Percentiles rank a stretch among this genome's conserved stretches.
Evolutionary conservation across 108 stramenopile species (phyloP).

Genomic region (Pseudonitzschia multistriata): DNA sequence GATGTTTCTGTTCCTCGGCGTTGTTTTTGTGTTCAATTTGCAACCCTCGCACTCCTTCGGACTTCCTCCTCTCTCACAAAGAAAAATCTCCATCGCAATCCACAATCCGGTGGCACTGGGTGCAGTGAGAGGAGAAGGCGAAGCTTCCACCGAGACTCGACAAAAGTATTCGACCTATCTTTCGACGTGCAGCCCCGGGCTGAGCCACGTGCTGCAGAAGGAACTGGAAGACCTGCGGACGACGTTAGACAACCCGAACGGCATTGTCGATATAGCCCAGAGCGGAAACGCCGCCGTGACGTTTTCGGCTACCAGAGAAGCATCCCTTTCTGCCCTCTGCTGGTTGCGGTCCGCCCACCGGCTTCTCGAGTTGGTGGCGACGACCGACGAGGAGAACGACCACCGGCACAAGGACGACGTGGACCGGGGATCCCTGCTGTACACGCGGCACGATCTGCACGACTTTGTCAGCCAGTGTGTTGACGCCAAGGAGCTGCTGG

Average conservation of each 20-base stretch:
- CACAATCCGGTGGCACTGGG: no score
- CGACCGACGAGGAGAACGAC: conserved; percentile 13
- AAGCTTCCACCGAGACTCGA: no score
- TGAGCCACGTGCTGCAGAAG: conserved; percentile 47
- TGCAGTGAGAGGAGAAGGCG: no score
- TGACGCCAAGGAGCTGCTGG: conserved; percentile 54
- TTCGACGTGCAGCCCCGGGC: conserved; percentile 76
- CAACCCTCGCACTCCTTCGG: no score
- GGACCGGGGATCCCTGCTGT: conserved; percentile 14
- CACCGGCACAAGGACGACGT: background rate
- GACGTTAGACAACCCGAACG: conserved; percentile 24
- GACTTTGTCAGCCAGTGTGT: conserved; percentile 41
- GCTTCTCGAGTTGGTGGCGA: conserved; percentile 60
- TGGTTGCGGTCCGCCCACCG: conserved; percentile 78
- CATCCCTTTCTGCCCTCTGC: conserved; percentile 52
- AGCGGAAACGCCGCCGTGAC: conserved; percentile 39
- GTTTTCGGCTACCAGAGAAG: conserved; percentile 34
- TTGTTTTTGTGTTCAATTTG: no score
- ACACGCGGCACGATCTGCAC: conserved; percentile 59
- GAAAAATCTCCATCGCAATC: no score
- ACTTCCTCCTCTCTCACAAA: no score
- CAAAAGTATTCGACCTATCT: conserved; percentile 48
- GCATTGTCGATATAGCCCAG: conserved; percentile 22
- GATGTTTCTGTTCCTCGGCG: no score
- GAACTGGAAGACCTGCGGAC: conserved; percentile 45